Conservation (phyloP, 441 rosid genomes). For the Populus trichocarpa region DNA sequence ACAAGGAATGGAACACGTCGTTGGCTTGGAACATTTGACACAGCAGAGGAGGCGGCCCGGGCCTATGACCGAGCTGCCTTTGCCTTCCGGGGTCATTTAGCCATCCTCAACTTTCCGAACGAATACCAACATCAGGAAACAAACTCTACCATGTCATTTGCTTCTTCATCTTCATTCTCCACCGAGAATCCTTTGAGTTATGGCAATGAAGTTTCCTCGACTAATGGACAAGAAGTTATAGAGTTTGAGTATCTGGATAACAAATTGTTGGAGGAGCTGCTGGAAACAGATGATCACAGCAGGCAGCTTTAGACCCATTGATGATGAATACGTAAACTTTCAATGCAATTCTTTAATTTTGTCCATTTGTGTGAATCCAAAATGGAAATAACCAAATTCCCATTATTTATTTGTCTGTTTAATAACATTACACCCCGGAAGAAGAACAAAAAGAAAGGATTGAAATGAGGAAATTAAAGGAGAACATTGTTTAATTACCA, state of each 20-base stretch:
- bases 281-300: constrained; percentile 26
- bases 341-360: not conserved
- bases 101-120: constrained; percentile 1
- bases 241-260: constrained; percentile 73
- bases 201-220: constrained; percentile 9
- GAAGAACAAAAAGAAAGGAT: not conserved
- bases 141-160: constrained; percentile 5
- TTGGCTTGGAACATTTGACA: constrained; percentile 74
- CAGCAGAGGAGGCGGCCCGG: no score
- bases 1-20: constrained; percentile 60
- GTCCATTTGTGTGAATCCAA: not conserved
- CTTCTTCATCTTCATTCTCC: constrained; percentile 12
- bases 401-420: not conserved
- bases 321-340: not conserved
- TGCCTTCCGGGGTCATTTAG: no score
- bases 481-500: not conserved
- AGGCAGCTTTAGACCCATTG: not conserved
- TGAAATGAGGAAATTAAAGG: not conserved
- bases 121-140: constrained; percentile 36
- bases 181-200: not conserved
- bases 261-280: constrained; percentile 69
- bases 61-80: no score
- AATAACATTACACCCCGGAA: not conserved
- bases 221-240: constrained; percentile 33
- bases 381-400: not conserved